Evolutionary conservation across 2,329 filamentous ascomycete genomes (phyloP), one percentile per base, ranked within the genome.

Genomic region (Exophiala bonariae): DNA sequence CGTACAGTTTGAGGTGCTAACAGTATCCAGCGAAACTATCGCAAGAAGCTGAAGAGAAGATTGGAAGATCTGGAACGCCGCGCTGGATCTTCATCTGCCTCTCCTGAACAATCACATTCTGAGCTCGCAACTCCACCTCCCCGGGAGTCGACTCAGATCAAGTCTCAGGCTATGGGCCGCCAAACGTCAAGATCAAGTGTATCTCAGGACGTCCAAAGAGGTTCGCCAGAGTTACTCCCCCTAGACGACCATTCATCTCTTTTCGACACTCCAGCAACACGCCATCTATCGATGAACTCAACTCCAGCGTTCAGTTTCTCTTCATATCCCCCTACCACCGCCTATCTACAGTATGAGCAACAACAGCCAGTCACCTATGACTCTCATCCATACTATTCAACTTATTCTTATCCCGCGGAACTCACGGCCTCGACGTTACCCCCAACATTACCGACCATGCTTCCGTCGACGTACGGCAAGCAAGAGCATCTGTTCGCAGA

Each of bases 31-130:
- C 57, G 57, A 41, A 59, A 59, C 44, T 59, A 59, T 41, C 79
- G 81, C 66, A 83, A 84, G 72, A 84, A 84, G 72, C 72, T 84
- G 61, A 85, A 85, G 77, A 79, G 81, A 67, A 77, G 81, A 58
- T 69, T 84, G 60, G 81, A 84, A 68, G 81, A 84, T 60, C 69
- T 84, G 41, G 81, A 84, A 64, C 74, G 79, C 58, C 73, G 80
- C 60, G 79, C 81, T 38, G 79, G 76, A 5, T 82, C 79, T 31
- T 78, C 77, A 49, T 83, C 81, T 43, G 75, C 76, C 50, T 83
- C 80, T 31, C 81, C 81, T 43, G 80, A 83, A 63, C 77, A 79
- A 61, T 70, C 72, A 53, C 78, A 77, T 48, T 75, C 72, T 41
- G 76, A 81, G 63, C 71, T 79, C 17, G 72, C 75, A 42, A 56